Evolutionary conservation across 495 filamentous ascomycete species (phyloP).

Genomic region (Neurospora terricola): DNA sequence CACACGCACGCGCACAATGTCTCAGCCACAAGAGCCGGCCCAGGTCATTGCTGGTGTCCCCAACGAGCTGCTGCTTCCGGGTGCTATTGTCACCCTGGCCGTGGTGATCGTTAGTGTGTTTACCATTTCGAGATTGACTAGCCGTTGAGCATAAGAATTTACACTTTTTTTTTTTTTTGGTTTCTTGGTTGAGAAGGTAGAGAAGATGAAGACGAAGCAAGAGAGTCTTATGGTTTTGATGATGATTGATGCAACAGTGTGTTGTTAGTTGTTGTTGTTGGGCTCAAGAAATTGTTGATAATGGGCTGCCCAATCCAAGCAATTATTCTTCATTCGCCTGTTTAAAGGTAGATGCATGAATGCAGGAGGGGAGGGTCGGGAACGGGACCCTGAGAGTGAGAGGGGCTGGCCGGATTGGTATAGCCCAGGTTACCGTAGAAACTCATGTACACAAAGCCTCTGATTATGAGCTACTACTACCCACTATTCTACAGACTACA

Average conservation of each 20-base stretch:
- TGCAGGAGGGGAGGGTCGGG: background rate
- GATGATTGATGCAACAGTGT: background rate
- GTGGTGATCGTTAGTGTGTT: slow-evolving; percentile 92
- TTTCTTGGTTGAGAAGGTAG: background rate
- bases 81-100: slow-evolving; percentile 88
- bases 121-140: slow-evolving; percentile 68
- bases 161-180: background rate
- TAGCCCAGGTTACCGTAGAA: background rate
- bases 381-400: background rate
- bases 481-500: background rate
- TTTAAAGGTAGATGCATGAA: background rate
- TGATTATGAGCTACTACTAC: background rate
- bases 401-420: background rate
- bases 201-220: background rate
- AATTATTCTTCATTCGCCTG: background rate
- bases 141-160: slow-evolving; percentile 32
- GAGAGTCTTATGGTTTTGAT: background rate
- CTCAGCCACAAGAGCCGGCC: slow-evolving; percentile 46
- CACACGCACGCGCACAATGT: slow-evolving; percentile 25
- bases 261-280: background rate
- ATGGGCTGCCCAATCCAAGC: background rate
- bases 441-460: background rate
- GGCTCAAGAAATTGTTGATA: background rate
- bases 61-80: slow-evolving; percentile 87
- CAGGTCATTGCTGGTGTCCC: slow-evolving; percentile 85